Conservation (phyloP, 495 filamentous ascomycete species). For the Talaromyces nanjingensis region DNA sequence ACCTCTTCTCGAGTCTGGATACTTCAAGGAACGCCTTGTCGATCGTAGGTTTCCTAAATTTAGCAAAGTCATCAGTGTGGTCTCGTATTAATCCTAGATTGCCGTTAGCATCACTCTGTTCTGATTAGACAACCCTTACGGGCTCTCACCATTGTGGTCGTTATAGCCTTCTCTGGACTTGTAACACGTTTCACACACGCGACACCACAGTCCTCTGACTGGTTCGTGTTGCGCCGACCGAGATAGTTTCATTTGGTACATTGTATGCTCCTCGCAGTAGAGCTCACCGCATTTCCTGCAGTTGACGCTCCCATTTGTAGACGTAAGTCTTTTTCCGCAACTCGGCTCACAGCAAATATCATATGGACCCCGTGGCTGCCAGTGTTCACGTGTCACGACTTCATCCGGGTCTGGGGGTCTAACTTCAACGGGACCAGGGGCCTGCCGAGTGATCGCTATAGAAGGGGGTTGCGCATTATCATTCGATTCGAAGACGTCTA, state of each 20-base stretch:
- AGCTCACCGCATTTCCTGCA: conserved; percentile 87
- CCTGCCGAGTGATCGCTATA: conserved; percentile 13
- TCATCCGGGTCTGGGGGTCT: conserved; percentile 72
- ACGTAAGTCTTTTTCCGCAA: conserved; percentile 72
- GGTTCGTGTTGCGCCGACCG: conserved; percentile 87
- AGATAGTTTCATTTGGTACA: conserved; percentile 99
- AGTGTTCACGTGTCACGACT: conserved; percentile 78
- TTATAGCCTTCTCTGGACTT: conserved; percentile 95
- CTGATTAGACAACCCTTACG: background rate
- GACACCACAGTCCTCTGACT: conserved; percentile 83
- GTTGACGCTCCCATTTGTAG: conserved; percentile 77
- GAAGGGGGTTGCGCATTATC: conserved; percentile 44
- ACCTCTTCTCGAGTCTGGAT: conserved; percentile 79
- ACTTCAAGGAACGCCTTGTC: conserved; percentile 82
- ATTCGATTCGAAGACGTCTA: conserved; percentile 97
- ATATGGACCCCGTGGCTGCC: conserved; percentile 67
- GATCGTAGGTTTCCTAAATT: conserved; percentile 64
- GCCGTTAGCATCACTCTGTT: conserved; percentile 2
- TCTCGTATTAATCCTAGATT: conserved; percentile 50
- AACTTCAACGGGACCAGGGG: conserved; percentile 10
- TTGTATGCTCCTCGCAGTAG: conserved; percentile 97
- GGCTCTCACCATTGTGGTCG: conserved; percentile 57
- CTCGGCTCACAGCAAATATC: conserved; percentile 82
- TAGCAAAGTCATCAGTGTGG: conserved; percentile 61
- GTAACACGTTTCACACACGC: conserved; percentile 96